These are phyloP conservation scores for Tillandsia leiboldiana DNA, from an alignment of 176 grass and related monocot species.

Conservation along the genomic window DNA sequence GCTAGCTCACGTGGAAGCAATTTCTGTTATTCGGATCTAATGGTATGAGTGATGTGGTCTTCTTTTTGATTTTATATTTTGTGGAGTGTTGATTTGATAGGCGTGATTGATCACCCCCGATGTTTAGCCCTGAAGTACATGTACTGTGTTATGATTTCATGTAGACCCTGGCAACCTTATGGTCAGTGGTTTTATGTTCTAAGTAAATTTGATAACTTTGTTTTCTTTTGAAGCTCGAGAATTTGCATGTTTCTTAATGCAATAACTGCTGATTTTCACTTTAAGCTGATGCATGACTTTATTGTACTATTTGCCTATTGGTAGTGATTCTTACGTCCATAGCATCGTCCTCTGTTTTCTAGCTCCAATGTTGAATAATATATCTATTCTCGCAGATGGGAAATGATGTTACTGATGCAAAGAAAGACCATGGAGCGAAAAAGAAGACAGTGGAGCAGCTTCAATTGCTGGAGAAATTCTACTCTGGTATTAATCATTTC, in stretches of 20 bases:
- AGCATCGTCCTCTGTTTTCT: neutral
- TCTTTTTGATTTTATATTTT: no score
- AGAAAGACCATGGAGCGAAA: conserved; percentile 32
- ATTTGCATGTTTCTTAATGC: neutral
- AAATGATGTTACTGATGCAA: conserved; percentile 3
- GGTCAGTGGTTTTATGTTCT: no score
- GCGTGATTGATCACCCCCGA: no score
- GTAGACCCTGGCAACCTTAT: no score
- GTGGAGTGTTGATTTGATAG: no score
- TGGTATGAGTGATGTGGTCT: no score
- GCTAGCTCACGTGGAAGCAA: no score
- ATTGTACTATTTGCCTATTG: neutral
- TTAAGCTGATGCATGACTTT: neutral
- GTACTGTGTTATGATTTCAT: no score
- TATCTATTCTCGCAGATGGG: conserved; percentile 10
- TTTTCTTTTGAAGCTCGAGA: no score
- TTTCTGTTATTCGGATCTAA: no score
- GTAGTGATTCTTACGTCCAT: neutral
- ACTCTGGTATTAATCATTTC: conserved; percentile 41
- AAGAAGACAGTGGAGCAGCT: conserved; percentile 71
- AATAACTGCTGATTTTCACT: neutral
- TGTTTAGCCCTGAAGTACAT: no score
- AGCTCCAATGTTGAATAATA: neutral
- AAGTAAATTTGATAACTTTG: no score
- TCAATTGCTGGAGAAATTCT: conserved; percentile 63